Evolutionary conservation across 108 stramenopile genomes (phyloP).

Genomic region (Mediolabrus comicus): DNA sequence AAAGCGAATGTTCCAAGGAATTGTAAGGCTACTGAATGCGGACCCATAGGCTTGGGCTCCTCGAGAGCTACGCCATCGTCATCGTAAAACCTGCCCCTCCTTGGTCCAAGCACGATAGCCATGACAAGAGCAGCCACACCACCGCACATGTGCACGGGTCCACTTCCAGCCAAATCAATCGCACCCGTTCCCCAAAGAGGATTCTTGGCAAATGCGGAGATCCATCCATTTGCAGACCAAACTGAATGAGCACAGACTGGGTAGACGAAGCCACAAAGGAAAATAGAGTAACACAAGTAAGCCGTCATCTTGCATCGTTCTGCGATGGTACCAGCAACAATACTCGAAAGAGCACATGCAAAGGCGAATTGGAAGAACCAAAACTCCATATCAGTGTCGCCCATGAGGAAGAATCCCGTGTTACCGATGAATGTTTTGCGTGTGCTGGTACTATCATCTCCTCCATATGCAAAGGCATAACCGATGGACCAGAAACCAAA

Average conservation of each 20-base stretch:
- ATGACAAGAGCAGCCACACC: conserved; percentile 56
- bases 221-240: conserved; percentile 46
- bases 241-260: conserved; percentile 54
- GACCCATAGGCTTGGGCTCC: conserved; percentile 65
- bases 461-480: conserved; percentile 83
- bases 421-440: conserved; percentile 69
- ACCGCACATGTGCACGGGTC: conserved; percentile 75
- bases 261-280: conserved; percentile 67
- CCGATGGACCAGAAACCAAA: conserved; percentile 84
- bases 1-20: conserved; percentile 83
- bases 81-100: conserved; percentile 81
- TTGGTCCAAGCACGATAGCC: conserved; percentile 64
- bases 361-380: conserved; percentile 68
- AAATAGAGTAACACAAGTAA: conserved; percentile 61
- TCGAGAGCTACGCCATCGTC: conserved; percentile 58
- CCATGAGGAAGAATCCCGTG: conserved; percentile 55
- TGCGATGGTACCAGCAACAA: conserved; percentile 78
- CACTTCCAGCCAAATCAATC: conserved; percentile 83
- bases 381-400: conserved; percentile 31
- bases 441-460: conserved; percentile 6
- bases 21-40: conserved; percentile 78
- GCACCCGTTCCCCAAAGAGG: conserved; percentile 64
- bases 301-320: conserved; percentile 66
- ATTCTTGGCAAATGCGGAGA: conserved; percentile 43
- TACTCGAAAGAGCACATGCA: conserved; percentile 54